A percentile compares a stretch with the other conserved stretches of the same genome.
Evolutionary conservation across 164 flowering plant species (phyloP).

Genomic region (Litsea cubeba): DNA sequence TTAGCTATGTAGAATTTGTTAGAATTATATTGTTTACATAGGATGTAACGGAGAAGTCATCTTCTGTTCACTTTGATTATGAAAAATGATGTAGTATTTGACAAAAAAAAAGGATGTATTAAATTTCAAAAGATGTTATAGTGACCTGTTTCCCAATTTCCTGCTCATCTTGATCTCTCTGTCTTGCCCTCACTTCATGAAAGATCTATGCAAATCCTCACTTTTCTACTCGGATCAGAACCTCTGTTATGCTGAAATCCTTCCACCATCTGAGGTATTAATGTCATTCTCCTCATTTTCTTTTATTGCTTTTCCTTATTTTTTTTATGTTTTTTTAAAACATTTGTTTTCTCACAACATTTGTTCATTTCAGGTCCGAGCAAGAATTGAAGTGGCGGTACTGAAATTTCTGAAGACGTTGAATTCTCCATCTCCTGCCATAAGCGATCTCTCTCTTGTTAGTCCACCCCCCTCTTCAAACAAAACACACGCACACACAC

Average conservation of each 20-base stretch:
- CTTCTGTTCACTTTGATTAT: too few relatives aligned
- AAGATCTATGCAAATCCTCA: constrained; percentile 39
- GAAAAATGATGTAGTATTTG: too few relatives aligned
- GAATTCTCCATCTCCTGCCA: constrained; percentile 57
- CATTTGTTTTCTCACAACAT: not conserved
- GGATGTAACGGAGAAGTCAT: too few relatives aligned
- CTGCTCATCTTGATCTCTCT: not conserved
- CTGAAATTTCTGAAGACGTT: constrained; percentile 67
- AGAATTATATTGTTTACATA: too few relatives aligned
- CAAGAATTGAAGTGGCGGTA: constrained; percentile 81
- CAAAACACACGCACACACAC: too few relatives aligned
- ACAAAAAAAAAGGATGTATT: too few relatives aligned
- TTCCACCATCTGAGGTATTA: constrained; percentile 54
- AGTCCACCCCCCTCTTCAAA: not conserved
- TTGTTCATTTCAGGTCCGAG: constrained; percentile 52
- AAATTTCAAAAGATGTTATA: too few relatives aligned
- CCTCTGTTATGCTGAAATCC: constrained; percentile 76
- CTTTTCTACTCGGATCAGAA: constrained; percentile 71
- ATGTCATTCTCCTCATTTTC: not conserved
- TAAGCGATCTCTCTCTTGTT: constrained; percentile 78
- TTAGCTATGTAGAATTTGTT: too few relatives aligned
- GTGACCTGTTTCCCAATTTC: not conserved
- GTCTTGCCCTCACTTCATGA: constrained; percentile 15
- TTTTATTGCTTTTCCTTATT: constrained; percentile 1
- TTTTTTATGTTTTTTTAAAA: not conserved